Evolutionary conservation across 345 rosid species (phyloP).

Genomic region (Salix udensis): DNA sequence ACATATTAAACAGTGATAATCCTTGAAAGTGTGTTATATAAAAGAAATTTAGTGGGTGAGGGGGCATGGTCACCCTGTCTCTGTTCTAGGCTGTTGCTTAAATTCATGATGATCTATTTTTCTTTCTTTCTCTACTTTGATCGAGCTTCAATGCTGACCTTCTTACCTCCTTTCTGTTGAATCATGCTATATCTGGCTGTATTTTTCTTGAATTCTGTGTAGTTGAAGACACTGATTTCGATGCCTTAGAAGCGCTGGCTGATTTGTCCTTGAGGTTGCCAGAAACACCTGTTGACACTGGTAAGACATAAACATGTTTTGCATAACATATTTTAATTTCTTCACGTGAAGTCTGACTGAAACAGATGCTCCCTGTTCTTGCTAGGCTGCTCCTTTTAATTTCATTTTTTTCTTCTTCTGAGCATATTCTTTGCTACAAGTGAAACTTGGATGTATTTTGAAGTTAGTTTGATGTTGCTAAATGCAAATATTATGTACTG

Average conservation of each 20-base stretch:
- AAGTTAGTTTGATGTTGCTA: background rate
- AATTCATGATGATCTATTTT: background rate
- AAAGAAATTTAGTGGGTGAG: background rate
- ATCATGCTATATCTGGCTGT: background rate
- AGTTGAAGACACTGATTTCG: conserved; percentile 63
- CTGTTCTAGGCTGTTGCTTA: background rate
- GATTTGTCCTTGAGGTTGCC: conserved; percentile 73
- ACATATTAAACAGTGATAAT: background rate
- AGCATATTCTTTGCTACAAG: background rate
- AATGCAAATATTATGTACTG: background rate
- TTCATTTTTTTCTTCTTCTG: background rate
- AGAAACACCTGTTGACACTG: conserved; percentile 57
- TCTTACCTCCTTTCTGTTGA: background rate
- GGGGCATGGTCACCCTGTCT: background rate
- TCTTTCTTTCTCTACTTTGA: conserved; percentile 2
- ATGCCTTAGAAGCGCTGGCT: conserved; percentile 79
- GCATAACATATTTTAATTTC: background rate
- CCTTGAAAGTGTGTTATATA: background rate
- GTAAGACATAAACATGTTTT: conserved; percentile 37
- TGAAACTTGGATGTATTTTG: background rate
- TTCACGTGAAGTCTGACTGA: background rate
- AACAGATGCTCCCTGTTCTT: background rate
- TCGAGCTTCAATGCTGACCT: conserved; percentile 14
- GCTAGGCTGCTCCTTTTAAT: background rate
- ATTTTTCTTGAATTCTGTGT: conserved; percentile 10